A percentile compares a stretch with the other conserved stretches of the same genome.
These are phyloP conservation scores for Cryptosporidium canis DNA, from an alignment of 169 alveolate genomes.

Conservation along the genomic window DNA sequence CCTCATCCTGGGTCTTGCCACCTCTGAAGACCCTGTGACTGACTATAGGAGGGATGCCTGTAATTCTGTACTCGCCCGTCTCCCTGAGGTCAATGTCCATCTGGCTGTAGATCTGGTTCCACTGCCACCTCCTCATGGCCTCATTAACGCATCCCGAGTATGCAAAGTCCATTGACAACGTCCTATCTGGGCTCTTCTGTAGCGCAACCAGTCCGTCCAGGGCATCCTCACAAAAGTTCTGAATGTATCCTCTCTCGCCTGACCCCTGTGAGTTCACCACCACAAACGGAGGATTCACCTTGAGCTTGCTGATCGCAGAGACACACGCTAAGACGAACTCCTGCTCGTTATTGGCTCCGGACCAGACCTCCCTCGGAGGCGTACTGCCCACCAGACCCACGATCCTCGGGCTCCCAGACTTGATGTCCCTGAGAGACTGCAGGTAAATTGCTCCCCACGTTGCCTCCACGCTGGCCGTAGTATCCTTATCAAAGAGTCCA, in stretches of 20 bases:
- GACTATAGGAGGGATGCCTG: slow-evolving; percentile 42
- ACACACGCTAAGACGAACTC: slow-evolving; percentile 36
- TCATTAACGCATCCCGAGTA: slow-evolving; percentile 60
- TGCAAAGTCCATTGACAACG: slow-evolving; percentile 41
- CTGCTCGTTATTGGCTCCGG: slow-evolving; percentile 60
- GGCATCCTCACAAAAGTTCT: slow-evolving; percentile 62
- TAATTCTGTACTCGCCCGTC: slow-evolving; percentile 25
- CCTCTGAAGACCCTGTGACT: slow-evolving; percentile 23
- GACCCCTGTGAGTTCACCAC: slow-evolving; percentile 23
- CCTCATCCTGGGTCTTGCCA: slow-evolving; percentile 59
- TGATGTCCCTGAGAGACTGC: slow-evolving; percentile 39
- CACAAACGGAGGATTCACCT: slow-evolving; percentile 56
- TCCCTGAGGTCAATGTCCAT: slow-evolving; percentile 35
- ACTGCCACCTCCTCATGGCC: slow-evolving; percentile 68
- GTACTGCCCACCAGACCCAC: slow-evolving; percentile 48
- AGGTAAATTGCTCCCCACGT: slow-evolving; percentile 73
- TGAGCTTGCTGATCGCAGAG: slow-evolving; percentile 19
- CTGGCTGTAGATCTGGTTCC: slow-evolving; percentile 55
- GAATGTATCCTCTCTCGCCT: slow-evolving; percentile 44
- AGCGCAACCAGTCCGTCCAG: slow-evolving; percentile 38
- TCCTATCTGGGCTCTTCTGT: slow-evolving; percentile 48
- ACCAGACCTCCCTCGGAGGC: slow-evolving; percentile 59
- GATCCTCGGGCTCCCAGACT: slow-evolving; percentile 34
- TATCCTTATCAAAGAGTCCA: slow-evolving; percentile 59
- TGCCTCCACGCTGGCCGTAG: slow-evolving; percentile 31